A percentile compares a stretch with the other conserved stretches of the same genome.
These are phyloP conservation scores for Eucalyptus erythrocorys DNA, from an alignment of 345 rosid genomes.

Conservation along the genomic window DNA sequence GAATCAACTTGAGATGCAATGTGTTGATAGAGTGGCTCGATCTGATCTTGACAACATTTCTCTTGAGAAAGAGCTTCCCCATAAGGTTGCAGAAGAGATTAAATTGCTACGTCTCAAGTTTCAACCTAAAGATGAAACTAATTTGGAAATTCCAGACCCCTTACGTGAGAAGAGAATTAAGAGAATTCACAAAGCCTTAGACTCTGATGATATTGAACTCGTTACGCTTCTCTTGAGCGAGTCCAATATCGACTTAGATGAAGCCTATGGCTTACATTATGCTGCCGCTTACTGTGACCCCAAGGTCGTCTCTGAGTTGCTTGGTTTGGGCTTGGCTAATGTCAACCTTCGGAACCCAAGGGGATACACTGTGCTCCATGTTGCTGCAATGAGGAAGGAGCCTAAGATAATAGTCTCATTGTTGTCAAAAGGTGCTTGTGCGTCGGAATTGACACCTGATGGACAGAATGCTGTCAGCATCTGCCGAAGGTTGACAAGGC, in stretches of 20 bases:
- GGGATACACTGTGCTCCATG: conserved; percentile 81
- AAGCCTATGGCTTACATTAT: conserved; percentile 81
- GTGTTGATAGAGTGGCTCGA: conserved; percentile 73
- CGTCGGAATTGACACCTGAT: conserved; percentile 56
- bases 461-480: conserved; percentile 80
- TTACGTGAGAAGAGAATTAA: conserved; percentile 45
- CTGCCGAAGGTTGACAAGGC: conserved; percentile 75
- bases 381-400: conserved; percentile 86
- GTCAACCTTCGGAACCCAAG: conserved; percentile 61
- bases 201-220: conserved; percentile 93
- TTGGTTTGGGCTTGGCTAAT: conserved; percentile 53
- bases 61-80: conserved; percentile 80
- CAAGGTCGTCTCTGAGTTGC: conserved; percentile 75
- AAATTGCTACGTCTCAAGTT: conserved; percentile 32
- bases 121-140: conserved; percentile 21
- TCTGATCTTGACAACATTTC: conserved; percentile 65
- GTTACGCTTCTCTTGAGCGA: conserved; percentile 76
- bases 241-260: conserved; percentile 64
- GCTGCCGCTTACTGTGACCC: conserved; percentile 90
- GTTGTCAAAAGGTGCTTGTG: conserved; percentile 61
- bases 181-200: conserved; percentile 84
- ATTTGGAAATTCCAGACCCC: conserved; percentile 13
- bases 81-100: conserved; percentile 46
- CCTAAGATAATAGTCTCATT: conserved; percentile 61
- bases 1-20: conserved; percentile 54